A percentile compares a stretch with the other conserved stretches of the same genome.
These are phyloP conservation scores for Bruguiera hainesii DNA, from an alignment of 441 rosid species.

Conservation along the genomic window DNA sequence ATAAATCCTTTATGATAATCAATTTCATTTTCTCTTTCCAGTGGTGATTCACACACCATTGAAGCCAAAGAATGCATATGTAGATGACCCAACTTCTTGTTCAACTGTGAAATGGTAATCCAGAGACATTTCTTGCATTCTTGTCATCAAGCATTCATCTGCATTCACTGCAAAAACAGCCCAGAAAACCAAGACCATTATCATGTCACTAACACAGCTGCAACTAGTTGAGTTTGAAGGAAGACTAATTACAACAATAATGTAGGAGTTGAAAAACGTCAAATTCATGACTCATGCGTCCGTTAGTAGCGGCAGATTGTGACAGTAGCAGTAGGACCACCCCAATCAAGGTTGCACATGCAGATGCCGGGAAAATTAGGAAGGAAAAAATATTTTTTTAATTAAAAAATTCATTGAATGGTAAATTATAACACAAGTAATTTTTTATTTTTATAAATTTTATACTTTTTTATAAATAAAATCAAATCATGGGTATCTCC, in stretches of 20 bases:
- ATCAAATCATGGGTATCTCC: no score
- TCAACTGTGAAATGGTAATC: conserved; percentile 90
- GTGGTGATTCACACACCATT: conserved; percentile 37
- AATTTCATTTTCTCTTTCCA: no score
- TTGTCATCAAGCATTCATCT: conserved; percentile 92
- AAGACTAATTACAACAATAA: neutral
- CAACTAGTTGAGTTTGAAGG: neutral
- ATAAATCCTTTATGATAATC: no score
- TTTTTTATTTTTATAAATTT: no score
- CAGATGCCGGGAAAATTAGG: conserved; percentile 31
- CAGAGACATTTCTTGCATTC: conserved; percentile 96
- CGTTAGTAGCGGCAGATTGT: conserved; percentile 34
- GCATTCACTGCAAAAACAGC: conserved; percentile 50
- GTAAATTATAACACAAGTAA: no score
- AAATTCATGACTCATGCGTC: conserved; percentile 25
- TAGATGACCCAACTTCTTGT: conserved; percentile 95
- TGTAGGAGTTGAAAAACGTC: neutral
- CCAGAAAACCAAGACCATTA: conserved; percentile 1
- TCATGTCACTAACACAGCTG: conserved; percentile 33
- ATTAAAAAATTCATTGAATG: no score
- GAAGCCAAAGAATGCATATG: conserved; percentile 90
- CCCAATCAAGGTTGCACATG: conserved; percentile 54
- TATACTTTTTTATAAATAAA: no score
- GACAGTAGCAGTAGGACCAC: conserved; percentile 37
- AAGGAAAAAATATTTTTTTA: neutral